Evolutionary conservation across 2,329 filamentous ascomycete species (phyloP), one percentile per base, ranked within the genome.

Genomic region (Coleophoma cylindrospora): DNA sequence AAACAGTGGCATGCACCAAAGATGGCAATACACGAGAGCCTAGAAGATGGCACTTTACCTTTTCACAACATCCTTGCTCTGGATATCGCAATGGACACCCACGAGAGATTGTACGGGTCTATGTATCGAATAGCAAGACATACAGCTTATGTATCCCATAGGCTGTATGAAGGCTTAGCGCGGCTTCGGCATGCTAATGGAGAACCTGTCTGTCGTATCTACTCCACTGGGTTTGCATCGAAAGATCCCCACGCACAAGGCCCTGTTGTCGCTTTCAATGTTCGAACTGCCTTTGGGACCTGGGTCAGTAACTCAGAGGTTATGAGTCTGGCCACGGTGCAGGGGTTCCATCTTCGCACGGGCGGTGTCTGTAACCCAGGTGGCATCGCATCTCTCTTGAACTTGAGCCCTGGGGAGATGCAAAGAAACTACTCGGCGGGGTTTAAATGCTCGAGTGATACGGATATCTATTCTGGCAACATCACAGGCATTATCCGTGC

Each of bases 361-460:
- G 94, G 94, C 5, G 87, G 90, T 0, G 74, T 96, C 1, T 99
- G 94, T 69, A 96, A 96, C 60, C 92, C 94, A 1, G 94, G 91
- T 10, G 91, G 91, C 1, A 80, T 95, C 51, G 86, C 91, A 13
- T 75, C 77, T 1, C 81, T 83, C 17, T 76, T 97, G n/a, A 73
- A 74, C 2, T 75, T 96, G 47, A 78, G 84, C 43, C 83, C 89
- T 0, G 87, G 85, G 80, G 91, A 97, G 63, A 85, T 96, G 77
- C 85, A 77, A 58, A 78, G 79, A 51, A 95, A 96, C 64, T 96
- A 94, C 61, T 89, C 87, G 0, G 81, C 86, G 2, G 94, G 94
- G 0, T 83, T 91, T 63, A 81, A 89, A 37, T 99, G 94, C 66
- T 91, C 91, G 7, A 80, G 82, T 48, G 89, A 91, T 15, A 85